These are phyloP conservation scores for Silene uniflora DNA, from an alignment of 148 eudicot species.

Conservation along the genomic window DNA sequence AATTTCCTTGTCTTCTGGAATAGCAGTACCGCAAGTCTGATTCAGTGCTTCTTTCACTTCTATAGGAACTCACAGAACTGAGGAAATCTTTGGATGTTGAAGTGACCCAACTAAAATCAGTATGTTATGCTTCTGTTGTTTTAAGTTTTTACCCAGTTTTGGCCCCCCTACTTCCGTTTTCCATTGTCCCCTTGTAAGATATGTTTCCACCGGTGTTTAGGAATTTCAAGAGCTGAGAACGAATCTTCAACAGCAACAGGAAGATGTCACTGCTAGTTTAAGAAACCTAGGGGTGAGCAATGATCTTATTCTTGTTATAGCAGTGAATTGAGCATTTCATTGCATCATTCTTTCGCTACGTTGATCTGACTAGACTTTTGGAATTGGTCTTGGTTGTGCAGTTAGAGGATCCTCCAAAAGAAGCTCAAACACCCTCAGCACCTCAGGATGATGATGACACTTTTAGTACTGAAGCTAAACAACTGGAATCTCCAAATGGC, in stretches of 20 bases:
- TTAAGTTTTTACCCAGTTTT: neutral
- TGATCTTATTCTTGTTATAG: neutral
- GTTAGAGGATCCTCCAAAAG: constrained; percentile 16
- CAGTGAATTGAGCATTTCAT: neutral
- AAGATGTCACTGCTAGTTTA: constrained; percentile 75
- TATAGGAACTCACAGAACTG: constrained; percentile 78
- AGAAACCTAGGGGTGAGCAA: constrained; percentile 68
- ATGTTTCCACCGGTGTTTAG: constrained; percentile 28
- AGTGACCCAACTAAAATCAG: constrained; percentile 81
- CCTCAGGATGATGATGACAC: constrained; percentile 5
- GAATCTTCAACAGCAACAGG: constrained; percentile 91
- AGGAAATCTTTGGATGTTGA: constrained; percentile 80
- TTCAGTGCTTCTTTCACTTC: neutral
- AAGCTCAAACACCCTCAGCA: neutral
- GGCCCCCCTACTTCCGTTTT: neutral
- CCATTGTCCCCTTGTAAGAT: neutral
- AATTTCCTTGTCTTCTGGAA: neutral
- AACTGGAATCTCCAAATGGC: constrained; percentile 1
- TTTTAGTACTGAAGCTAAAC: neutral
- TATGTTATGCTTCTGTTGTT: constrained; percentile 32
- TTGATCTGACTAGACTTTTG: neutral
- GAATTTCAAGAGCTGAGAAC: constrained; percentile 84
- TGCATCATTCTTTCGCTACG: neutral
- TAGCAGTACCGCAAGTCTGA: constrained; percentile 13
- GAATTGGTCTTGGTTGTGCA: constrained; percentile 1